phyloP scores from a whole-genome alignment of 257 asterid species.

The Parsonsia alboflavescens region DNA sequence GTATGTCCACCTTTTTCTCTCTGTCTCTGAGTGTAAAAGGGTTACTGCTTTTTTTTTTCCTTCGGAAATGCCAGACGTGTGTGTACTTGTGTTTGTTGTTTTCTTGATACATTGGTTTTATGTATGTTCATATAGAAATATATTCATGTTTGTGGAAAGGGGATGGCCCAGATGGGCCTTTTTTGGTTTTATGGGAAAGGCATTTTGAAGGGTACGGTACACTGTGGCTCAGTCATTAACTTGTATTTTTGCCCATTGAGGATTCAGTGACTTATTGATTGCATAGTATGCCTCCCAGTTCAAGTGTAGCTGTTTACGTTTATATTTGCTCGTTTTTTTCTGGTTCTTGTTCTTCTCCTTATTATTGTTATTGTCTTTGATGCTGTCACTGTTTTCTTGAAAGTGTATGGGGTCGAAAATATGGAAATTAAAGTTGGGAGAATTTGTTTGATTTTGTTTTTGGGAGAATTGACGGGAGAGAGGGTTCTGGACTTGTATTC shows the following conservation, averaged over 20 bases:
- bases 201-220: constrained; percentile 1
- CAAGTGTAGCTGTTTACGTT: neutral
- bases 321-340: neutral
- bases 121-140: neutral
- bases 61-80: constrained; percentile 6
- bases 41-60: neutral
- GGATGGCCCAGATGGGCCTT: no score
- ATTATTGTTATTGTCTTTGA: neutral
- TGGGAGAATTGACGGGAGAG: neutral
- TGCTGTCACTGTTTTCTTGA: neutral
- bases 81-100: neutral
- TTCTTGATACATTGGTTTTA: neutral
- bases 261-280: neutral
- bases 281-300: neutral
- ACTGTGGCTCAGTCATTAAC: neutral
- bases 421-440: neutral
- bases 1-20: constrained; percentile 29
- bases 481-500: neutral
- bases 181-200: neutral
- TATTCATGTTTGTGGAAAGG: neutral
- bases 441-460: neutral
- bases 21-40: constrained; percentile 8
- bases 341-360: neutral
- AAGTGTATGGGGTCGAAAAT: neutral
- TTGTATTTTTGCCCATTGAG: neutral